Base-by-base conservation (phyloP, 495 filamentous ascomycete species). In the Lepraria neglecta region DNA sequence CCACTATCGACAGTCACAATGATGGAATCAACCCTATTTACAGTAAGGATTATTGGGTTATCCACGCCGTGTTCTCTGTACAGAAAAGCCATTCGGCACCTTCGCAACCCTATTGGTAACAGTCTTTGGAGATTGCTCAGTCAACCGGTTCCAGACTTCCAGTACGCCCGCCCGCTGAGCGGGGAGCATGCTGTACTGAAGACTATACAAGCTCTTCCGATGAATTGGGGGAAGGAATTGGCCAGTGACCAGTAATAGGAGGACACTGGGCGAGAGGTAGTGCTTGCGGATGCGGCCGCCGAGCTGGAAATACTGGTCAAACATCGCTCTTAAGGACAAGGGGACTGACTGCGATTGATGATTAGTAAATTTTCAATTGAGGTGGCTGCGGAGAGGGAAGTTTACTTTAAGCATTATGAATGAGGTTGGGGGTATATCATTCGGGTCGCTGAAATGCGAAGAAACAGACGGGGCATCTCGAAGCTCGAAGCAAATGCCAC, bases 181-280 rank as follows among this genome's bases (percentile, higher is more conserved):
- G 6, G 94, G 94, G 35, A 99, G 78, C 95, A 97, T 97, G 75
- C 89, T 94, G 74, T 99, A 99, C 74, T 99, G 94, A 67, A 99
- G 84, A 61, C 89, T 92, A 74, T 99, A 99, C 48, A 99, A 78
- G 69, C 91, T 95, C 69, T 91, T 91, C 10, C 94, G 81, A 71
- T 96, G 91, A 40, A 99, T 92, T 0, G 95, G 92, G 6, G 90
- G 90, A 28, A 87, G 89, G 64, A 96, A 96, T 54, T 85, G 87
- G 62, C 94, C 94, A 1, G 91, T 96, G 31, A 91, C 76, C 3
- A 99, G 83, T 59, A 89, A 91, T 56, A 94, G 80, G 56, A 97
- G 82, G 21, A 99, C 95, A 17, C 84, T 80, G 0, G 90, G 91
- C 0, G 90, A 90, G 38, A 96, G 78, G 72, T 99, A 99, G 73